phyloP scores from a whole-genome alignment of 139 green algal species.

The Limnomonas spitsbergensis region DNA sequence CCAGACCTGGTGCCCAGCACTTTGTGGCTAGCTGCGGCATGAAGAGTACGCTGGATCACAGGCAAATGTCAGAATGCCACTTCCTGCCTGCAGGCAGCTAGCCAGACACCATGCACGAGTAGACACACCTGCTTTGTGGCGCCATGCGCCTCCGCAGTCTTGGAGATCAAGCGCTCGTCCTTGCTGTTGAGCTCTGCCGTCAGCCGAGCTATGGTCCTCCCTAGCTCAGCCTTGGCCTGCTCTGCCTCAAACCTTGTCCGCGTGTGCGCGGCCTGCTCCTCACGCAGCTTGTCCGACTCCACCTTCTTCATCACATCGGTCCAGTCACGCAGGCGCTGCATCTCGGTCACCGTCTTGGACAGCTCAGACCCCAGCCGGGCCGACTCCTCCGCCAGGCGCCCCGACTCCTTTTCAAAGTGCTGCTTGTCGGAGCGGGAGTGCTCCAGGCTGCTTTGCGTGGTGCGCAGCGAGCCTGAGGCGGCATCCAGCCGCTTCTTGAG shows the following conservation, averaged over 20 bases:
- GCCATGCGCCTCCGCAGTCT: constrained; percentile 14
- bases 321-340: constrained; percentile 1
- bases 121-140: constrained; percentile 25
- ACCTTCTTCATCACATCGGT: constrained; percentile 37
- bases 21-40: too few species aligned
- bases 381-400: background rate
- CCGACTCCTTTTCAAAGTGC: constrained; percentile 15
- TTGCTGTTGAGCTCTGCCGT: background rate
- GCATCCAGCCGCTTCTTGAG: constrained; percentile 18
- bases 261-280: constrained; percentile 20
- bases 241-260: background rate
- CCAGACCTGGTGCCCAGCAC: too few species aligned
- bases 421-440: constrained; percentile 10
- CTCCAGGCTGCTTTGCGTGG: background rate
- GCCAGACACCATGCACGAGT: too few species aligned
- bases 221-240: constrained; percentile 12
- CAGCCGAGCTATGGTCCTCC: constrained; percentile 15
- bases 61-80: too few species aligned
- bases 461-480: background rate
- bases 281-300: constrained; percentile 42
- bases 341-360: constrained; percentile 14
- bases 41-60: too few species aligned
- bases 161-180: constrained; percentile 13
- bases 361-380: constrained; percentile 13
- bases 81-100: too few species aligned